Conservation (phyloP, 208 protist genomes). For the Wallacemonas rigidus region DNA sequence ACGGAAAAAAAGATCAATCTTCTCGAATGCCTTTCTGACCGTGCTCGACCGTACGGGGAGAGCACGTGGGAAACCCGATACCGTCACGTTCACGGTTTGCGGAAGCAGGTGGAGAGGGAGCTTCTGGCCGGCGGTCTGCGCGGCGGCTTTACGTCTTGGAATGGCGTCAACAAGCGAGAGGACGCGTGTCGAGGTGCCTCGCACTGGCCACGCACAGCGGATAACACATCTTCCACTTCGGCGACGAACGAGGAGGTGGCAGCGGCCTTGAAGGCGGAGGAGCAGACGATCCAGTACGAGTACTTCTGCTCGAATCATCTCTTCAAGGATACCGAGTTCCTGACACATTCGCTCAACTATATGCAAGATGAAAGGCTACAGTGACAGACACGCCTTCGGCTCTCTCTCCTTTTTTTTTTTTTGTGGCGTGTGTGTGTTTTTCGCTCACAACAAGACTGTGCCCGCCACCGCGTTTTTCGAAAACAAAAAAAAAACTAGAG, state of each 20-base stretch:
- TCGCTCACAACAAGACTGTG: no score
- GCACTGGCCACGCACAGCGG: background rate
- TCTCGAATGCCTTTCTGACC: background rate
- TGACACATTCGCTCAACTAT: conserved; percentile 16
- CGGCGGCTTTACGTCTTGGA: conserved; percentile 1
- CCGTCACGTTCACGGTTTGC: conserved; percentile 4
- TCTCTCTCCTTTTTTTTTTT: background rate
- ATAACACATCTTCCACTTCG: background rate
- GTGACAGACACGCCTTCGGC: background rate
- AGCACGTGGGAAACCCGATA: background rate
- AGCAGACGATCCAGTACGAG: conserved; percentile 13
- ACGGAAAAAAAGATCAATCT: background rate
- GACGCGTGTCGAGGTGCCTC: background rate
- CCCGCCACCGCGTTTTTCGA: background rate
- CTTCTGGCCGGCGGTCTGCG: conserved; percentile 8
- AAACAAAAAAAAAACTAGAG: background rate
- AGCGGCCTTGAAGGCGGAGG: background rate
- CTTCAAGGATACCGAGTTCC: conserved; percentile 8
- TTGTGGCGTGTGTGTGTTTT: no score
- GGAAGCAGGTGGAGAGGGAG: background rate
- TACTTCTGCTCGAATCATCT: conserved; percentile 20
- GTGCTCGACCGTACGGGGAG: conserved; percentile 7
- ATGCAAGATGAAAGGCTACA: background rate
- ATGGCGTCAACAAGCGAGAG: background rate
- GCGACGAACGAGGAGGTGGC: background rate